Conservation (phyloP, 2,329 filamentous ascomycete species). For the Trichoderma cornu-damae region DNA sequence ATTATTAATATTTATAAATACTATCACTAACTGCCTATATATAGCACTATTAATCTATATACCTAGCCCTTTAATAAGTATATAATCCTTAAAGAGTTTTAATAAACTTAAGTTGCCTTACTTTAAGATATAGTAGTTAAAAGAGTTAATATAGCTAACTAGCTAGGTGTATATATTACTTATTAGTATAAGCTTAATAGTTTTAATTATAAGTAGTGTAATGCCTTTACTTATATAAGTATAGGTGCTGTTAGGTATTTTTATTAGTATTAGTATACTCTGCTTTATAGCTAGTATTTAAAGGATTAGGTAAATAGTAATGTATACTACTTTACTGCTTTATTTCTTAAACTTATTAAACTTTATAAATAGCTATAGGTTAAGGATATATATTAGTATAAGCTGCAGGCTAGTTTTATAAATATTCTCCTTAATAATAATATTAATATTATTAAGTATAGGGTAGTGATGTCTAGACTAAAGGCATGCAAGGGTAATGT, state of each 20-base stretch:
- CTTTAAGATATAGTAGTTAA: neutral
- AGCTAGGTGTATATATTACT: neutral
- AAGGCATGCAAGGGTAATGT: too few relatives aligned
- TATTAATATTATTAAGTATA: too few relatives aligned
- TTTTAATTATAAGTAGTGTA: neutral
- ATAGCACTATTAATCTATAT: too few relatives aligned
- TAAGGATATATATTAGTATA: too few relatives aligned
- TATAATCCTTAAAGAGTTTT: neutral
- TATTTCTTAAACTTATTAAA: too few relatives aligned
- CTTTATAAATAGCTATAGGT: too few relatives aligned
- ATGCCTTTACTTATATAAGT: neutral
- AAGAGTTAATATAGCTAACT: neutral
- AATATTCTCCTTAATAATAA: too few relatives aligned
- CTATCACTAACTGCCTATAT: neutral
- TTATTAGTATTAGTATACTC: neutral
- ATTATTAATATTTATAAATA: neutral
- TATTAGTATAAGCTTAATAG: neutral
- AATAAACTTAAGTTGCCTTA: neutral
- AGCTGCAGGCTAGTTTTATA: too few relatives aligned
- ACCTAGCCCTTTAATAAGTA: too few relatives aligned
- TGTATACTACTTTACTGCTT: too few relatives aligned
- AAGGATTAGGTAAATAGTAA: too few relatives aligned
- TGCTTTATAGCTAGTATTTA: neutral
- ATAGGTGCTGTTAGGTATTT: neutral
- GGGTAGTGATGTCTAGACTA: too few relatives aligned